Base-by-base conservation (phyloP, 352 stramenopile genomes). In the Pythium rhizo-oryzae region DNA sequence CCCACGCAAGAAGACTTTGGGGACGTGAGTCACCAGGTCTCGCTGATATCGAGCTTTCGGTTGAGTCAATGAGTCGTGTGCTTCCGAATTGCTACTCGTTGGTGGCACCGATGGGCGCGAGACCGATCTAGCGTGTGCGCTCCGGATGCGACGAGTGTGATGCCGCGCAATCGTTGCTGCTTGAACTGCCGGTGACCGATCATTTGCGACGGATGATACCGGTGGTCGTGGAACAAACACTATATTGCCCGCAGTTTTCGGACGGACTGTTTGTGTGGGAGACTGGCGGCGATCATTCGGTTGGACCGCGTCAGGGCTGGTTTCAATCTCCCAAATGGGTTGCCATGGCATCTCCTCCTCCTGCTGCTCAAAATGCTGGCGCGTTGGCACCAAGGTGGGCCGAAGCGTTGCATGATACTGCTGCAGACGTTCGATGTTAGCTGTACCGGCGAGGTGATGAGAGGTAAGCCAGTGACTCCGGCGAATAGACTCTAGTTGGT, bases 381-480 rank as follows among this genome's bases (percentile, higher is more conserved):
- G 65, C 7, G 24, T 62, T 15, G 61, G 62, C 9, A 72, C 46
- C 11, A 70, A 56, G 19, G 69, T 60, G 2, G 64, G 30, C 9
- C 63, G 57, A 19, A 72, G 18, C 1, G 18, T 21, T 12, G 56
- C 16, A 57, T 54, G 15, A 19, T 21, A 23, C n/a, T 53, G 15
- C 25, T 55, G n/a, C 8, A 23, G 19, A 0, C 64, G 50, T 28
- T 70, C 69, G 12, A 65, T 49, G 0, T 39, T 47, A 8, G 43
- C 66, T 8, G 76, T 52, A 0, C 60, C 30, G 24, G 75, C 72
- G 13, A 84, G 59, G 7, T 82, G 62, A 11, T 75, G 47, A 1
- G 79, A 89, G 18, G 75, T 43, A 47, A 87, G 66, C 81, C 81
- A 89, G 24, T 85, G 58, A 0, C 47, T 68, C 13, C 77, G 72